These are phyloP conservation scores for Talaromyces wortmannii DNA, from an alignment of 495 filamentous ascomycete genomes.

Conservation along the genomic window DNA sequence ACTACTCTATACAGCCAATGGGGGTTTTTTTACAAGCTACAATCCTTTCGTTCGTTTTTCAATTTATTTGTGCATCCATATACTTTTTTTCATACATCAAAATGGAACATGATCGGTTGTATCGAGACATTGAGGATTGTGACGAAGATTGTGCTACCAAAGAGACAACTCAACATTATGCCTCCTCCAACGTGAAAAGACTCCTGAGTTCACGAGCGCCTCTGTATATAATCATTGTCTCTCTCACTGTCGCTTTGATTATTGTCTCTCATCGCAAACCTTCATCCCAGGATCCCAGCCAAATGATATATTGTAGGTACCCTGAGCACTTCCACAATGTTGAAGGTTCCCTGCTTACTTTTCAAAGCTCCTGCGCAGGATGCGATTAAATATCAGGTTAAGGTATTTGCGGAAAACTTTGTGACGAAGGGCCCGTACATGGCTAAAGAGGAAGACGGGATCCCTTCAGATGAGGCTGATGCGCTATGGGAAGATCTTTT, in stretches of 20 bases:
- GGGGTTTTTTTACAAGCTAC: too few species aligned
- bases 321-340: neutral
- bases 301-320: neutral
- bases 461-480: slow-evolving; percentile 6
- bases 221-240: neutral
- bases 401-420: slow-evolving; percentile 3
- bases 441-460: slow-evolving; percentile 6
- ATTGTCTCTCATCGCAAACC: neutral
- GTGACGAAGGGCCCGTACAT: neutral
- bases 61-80: too few species aligned
- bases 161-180: neutral
- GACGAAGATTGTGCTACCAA: neutral
- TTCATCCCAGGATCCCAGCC: neutral
- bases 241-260: neutral
- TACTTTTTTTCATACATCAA: neutral
- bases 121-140: neutral
- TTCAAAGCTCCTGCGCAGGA: slow-evolving; percentile 1
- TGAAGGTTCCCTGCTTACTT: neutral
- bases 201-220: neutral
- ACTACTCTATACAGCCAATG: too few species aligned
- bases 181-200: neutral
- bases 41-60: too few species aligned
- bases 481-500: slow-evolving; percentile 10
- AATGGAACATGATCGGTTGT: neutral
- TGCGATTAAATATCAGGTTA: slow-evolving; percentile 2